A percentile compares a stretch with the other conserved stretches of the same genome.
Conservation (phyloP, 305 asterid species). For the Solanum hybrid region DNA sequence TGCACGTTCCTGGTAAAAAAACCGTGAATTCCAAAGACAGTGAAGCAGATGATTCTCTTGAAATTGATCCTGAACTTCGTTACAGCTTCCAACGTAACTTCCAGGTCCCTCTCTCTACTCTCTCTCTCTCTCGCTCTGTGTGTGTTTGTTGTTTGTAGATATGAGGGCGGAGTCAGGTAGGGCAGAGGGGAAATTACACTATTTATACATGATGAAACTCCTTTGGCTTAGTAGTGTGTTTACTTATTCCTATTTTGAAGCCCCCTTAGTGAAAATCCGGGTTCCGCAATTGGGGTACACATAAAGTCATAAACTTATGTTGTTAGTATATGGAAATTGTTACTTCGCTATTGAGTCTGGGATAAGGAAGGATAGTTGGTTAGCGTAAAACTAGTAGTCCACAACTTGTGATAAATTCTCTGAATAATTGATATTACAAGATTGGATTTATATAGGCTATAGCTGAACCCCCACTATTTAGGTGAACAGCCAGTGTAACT, state of each 20-base stretch:
- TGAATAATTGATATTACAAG: not conserved
- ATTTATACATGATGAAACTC: not conserved
- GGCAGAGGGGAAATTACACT: not conserved
- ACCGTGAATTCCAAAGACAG: slow-evolving; percentile 18
- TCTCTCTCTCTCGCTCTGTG: not conserved
- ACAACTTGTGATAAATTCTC: not conserved
- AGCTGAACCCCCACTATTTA: not conserved
- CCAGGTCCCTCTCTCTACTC: slow-evolving; percentile 32
- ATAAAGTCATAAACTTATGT: not conserved
- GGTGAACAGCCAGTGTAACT: not conserved
- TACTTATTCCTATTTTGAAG: not conserved
- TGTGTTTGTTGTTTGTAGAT: not conserved
- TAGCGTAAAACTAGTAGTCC: not conserved
- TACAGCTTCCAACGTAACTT: slow-evolving; percentile 93
- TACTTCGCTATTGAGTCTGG: not conserved
- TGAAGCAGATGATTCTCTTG: slow-evolving; percentile 41
- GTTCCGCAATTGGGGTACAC: not conserved
- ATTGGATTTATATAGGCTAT: not conserved
- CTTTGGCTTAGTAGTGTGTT: not conserved
- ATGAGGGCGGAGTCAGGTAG: not conserved
- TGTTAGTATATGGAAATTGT: not conserved
- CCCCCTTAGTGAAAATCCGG: not conserved
- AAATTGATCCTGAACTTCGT: slow-evolving; percentile 89
- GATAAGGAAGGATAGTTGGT: not conserved
- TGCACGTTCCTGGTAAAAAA: slow-evolving; percentile 76